Evolutionary conservation across 2,329 filamentous ascomycete species (phyloP), one percentile per base, ranked within the genome.

Genomic region (Fusarium albidum): DNA sequence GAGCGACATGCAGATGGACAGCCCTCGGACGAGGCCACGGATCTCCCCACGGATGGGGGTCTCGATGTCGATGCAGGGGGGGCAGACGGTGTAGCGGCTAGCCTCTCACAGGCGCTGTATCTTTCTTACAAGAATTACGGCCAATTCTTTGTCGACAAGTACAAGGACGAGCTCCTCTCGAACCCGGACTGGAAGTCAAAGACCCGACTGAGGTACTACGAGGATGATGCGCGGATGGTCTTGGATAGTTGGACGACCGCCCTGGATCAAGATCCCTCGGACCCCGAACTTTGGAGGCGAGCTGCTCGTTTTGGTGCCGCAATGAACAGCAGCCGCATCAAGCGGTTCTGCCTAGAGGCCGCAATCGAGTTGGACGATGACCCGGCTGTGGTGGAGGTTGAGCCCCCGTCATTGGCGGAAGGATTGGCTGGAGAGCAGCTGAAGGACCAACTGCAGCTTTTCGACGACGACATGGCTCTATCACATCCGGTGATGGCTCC

Each of bases 61-160:
- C 73, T 85, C n/a, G 83, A 84, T 47, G 75, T 80, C 8, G 77
- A 82, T 21, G 82, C 83, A 25, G 83, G 83, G 52, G 84, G 87
- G 42, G 84, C 85, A 41, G 92, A 96, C 60, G 88, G 85, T 25
- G 86, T 87, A 3, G 91, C 88, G 13, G 95, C 89, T 68, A 94
- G 89, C 41, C 78, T 98, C 9, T 88, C 91, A 0, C 93, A 97
- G 68, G 92, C 96, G 10, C 81, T 98, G 15, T 97, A 96, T 68
- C 82, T 99, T 8, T 90, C 94, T 2, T 92, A 96, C 79, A 99
- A 98, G 73, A 99, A 98, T 66, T 88, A 94, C 74, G 95, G 92
- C 34, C 91, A 98, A 68, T 97, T 96, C 69, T 79, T 89, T 52
- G 79, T 99, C n/a, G 94, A 99, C 48, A 73, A 70, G 45, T 62